Conservation (phyloP, 2,329 filamentous ascomycete species). For the Aspergillus clavatus region DNA sequence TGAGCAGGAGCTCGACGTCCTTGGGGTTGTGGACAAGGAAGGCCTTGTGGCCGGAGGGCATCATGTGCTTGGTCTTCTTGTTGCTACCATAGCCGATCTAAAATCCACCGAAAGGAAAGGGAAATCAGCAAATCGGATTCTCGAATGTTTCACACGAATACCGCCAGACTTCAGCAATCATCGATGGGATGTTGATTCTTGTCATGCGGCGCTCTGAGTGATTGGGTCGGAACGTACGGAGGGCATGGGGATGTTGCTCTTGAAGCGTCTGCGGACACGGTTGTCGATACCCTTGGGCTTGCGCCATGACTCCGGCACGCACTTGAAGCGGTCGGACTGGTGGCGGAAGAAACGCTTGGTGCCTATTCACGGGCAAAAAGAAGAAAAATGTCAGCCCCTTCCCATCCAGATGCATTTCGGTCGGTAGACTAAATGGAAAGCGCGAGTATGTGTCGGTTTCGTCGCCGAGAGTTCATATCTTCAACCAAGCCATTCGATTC, state of each 20-base stretch:
- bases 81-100: slow-evolving; percentile 99
- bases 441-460: background rate
- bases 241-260: slow-evolving; percentile 92
- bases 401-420: no score
- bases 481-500: background rate
- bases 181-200: background rate
- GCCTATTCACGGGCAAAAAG: slow-evolving; percentile 55
- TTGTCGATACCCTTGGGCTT: slow-evolving; percentile 99
- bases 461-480: background rate
- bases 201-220: background rate
- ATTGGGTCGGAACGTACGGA: slow-evolving; percentile 64
- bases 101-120: slow-evolving; percentile 5
- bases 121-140: no score
- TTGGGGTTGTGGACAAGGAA: slow-evolving; percentile 97
- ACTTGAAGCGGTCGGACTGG: slow-evolving; percentile 95
- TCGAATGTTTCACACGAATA: no score
- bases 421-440: no score
- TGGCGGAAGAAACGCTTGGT: slow-evolving; percentile 94
- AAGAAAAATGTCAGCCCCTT: no score
- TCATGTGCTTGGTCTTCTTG: slow-evolving; percentile 99
- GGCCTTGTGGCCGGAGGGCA: slow-evolving; percentile 98
- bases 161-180: no score
- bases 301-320: slow-evolving; percentile 86
- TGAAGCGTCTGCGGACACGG: slow-evolving; percentile 94
- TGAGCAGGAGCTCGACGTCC: slow-evolving; percentile 95